A percentile compares a stretch with the other conserved stretches of the same genome.
Evolutionary conservation across 192 early-diverging fungal species (phyloP).

Genomic region (Linnemannia hyalina): DNA sequence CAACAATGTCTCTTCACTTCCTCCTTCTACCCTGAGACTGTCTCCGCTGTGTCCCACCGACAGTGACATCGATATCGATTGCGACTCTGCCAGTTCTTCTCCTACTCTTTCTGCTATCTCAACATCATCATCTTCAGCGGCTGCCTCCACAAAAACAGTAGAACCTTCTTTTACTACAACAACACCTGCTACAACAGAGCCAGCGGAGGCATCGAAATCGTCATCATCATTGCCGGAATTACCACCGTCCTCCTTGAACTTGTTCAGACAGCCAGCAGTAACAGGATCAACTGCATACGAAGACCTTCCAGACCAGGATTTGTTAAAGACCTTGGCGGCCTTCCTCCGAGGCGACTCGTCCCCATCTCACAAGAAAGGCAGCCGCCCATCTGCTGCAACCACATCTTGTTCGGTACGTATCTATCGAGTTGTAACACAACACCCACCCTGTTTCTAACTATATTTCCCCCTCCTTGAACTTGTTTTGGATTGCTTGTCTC

Average conservation of each 20-base stretch:
- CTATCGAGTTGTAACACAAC: neutral
- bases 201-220: neutral
- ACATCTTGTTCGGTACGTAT: neutral
- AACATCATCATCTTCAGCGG: neutral
- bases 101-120: neutral
- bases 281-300: neutral
- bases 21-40: neutral
- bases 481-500: too few species aligned
- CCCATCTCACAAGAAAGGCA: neutral
- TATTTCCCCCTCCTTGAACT: neutral
- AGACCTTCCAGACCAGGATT: slow-evolving; percentile 22
- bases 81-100: neutral
- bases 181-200: neutral
- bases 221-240: neutral
- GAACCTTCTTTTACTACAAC: neutral
- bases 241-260: neutral
- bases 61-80: neutral
- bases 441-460: neutral
- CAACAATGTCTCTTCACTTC: neutral
- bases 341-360: slow-evolving; percentile 15
- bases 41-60: neutral
- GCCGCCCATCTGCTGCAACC: neutral
- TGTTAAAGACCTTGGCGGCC: slow-evolving; percentile 15
- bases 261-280: slow-evolving; percentile 7
- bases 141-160: neutral